These are phyloP conservation scores for Russula olivacea DNA, from an alignment of 768 basidiomycete species.

Conservation along the genomic window DNA sequence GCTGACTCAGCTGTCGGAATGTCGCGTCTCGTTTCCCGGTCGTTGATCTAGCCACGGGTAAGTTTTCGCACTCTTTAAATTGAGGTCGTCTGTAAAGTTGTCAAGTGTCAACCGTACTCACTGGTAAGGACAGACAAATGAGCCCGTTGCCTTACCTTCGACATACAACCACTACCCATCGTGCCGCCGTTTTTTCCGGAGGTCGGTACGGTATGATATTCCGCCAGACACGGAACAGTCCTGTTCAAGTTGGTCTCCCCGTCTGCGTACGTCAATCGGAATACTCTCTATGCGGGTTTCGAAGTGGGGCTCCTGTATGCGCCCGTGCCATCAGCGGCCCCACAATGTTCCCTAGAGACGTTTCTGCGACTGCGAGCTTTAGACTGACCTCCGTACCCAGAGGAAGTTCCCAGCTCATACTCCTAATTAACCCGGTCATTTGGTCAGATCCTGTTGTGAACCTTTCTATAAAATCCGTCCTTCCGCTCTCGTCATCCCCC, in stretches of 20 bases:
- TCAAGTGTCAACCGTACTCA: no score
- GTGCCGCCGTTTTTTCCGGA: not conserved
- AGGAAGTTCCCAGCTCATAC: not conserved
- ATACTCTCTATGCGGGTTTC: not conserved
- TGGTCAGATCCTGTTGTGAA: not conserved
- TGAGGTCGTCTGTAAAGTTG: no score
- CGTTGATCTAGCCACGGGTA: no score
- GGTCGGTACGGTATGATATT: not conserved
- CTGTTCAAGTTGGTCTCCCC: not conserved
- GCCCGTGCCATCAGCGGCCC: not conserved
- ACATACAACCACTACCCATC: not conserved
- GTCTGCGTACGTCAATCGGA: slow-evolving; percentile 5
- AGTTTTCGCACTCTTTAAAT: no score
- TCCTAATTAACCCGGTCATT: slow-evolving; percentile 10
- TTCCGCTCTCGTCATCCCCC: not conserved
- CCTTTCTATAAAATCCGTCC: slow-evolving; percentile 5
- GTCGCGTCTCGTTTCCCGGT: no score
- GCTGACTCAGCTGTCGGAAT: no score
- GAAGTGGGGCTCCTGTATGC: not conserved
- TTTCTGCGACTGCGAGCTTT: not conserved
- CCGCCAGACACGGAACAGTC: not conserved
- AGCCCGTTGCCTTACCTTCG: not conserved
- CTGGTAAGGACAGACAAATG: not conserved
- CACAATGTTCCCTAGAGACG: not conserved
- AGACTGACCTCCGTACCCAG: slow-evolving; percentile 2